Evolutionary conservation across 2,329 filamentous ascomycete genomes (phyloP).

Genomic region (Zymoseptoria tritici): DNA sequence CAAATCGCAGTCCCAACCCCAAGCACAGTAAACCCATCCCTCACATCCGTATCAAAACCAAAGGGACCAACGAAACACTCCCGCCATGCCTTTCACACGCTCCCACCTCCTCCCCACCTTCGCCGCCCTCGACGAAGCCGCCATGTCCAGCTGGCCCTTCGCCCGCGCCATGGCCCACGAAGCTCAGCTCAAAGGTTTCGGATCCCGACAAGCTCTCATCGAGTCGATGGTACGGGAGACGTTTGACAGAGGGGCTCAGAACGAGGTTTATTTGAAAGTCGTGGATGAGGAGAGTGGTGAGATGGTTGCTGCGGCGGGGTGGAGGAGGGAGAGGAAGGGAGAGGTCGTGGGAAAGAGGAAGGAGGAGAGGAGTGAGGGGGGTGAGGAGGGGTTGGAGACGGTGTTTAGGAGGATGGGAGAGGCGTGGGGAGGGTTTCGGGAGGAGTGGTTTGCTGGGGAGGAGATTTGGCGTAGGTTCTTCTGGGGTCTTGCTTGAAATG

Average conservation of each 20-base stretch:
- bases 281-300: neutral
- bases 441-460: neutral
- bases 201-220: neutral
- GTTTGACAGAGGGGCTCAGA: neutral
- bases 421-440: neutral
- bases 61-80: neutral
- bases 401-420: neutral
- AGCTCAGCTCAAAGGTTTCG: neutral
- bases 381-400: neutral
- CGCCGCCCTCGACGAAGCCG: neutral
- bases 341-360: neutral
- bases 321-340: neutral
- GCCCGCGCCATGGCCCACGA: neutral
- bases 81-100: neutral
- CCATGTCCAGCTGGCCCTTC: neutral
- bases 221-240: neutral
- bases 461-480: neutral
- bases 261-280: neutral
- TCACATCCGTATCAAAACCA: neutral
- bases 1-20: no score
- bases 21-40: no score
- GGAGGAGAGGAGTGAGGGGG: neutral
- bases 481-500: neutral
- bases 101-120: neutral
- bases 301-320: neutral